phyloP scores from a whole-genome alignment of 2,329 filamentous ascomycete genomes.

The Sclerotinia trifoliorum region DNA sequence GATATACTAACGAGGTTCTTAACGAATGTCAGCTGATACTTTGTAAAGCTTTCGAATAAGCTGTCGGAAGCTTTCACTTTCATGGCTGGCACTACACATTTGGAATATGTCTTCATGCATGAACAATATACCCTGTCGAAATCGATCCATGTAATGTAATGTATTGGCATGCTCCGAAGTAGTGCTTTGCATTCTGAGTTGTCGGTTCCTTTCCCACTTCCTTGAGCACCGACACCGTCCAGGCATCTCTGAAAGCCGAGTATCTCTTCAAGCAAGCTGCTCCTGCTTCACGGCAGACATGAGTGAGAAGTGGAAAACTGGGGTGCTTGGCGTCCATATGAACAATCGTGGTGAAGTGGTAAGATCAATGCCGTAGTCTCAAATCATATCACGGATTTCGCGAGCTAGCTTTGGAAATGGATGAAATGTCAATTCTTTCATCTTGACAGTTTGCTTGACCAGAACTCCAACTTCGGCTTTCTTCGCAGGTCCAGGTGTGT shows the following conservation, averaged over 20 bases:
- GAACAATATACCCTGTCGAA: neutral
- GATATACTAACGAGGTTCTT: neutral
- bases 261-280: neutral
- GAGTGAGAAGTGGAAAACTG: neutral
- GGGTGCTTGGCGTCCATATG: fast-evolving
- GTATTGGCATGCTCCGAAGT: fast-evolving
- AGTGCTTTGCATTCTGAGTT: fast-evolving
- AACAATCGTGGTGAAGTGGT: neutral
- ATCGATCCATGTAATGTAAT: neutral
- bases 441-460: no score
- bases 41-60: neutral
- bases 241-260: neutral
- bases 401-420: neutral
- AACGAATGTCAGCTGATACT: neutral
- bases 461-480: neutral
- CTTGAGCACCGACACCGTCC: neutral
- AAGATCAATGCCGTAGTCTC: neutral
- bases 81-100: no score
- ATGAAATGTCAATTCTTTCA: neutral
- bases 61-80: fast-evolving
- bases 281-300: neutral
- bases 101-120: neutral
- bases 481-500: neutral
- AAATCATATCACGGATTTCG: neutral
- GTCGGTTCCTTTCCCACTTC: neutral